These are phyloP conservation scores for Alternaria triticimaculans DNA, from an alignment of 2,329 filamentous ascomycete species.

Conservation along the genomic window DNA sequence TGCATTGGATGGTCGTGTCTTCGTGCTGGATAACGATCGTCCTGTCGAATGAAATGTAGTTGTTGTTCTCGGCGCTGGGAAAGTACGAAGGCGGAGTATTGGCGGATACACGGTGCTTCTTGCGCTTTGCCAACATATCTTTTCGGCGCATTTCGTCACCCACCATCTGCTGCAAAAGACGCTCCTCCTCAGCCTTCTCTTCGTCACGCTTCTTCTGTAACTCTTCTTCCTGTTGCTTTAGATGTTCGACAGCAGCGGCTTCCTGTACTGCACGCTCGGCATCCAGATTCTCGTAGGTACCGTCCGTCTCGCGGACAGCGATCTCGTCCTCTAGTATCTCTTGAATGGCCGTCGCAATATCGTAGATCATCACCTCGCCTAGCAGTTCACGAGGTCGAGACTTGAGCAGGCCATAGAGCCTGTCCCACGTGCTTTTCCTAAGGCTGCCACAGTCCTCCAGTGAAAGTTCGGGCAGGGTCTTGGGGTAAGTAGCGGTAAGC, in stretches of 20 bases:
- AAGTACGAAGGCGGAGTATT: conserved; percentile 43
- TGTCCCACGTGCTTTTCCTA: conserved; percentile 73
- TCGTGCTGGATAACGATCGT: conserved; percentile 68
- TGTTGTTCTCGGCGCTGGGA: conserved; percentile 46
- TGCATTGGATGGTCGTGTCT: conserved; percentile 69
- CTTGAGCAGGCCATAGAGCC: conserved; percentile 72
- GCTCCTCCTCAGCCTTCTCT: conserved; percentile 70
- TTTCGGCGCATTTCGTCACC: conserved; percentile 74
- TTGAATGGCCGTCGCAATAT: conserved; percentile 65
- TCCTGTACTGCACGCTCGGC: conserved; percentile 87
- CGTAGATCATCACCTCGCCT: conserved; percentile 70
- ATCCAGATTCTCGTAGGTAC: conserved; percentile 82
- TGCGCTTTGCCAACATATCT: conserved; percentile 65
- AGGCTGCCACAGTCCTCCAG: conserved; percentile 70
- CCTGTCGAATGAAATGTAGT: conserved; percentile 69
- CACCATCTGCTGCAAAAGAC: conserved; percentile 72
- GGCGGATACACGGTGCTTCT: conserved; percentile 56
- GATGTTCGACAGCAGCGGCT: conserved; percentile 69
- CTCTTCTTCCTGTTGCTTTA: conserved; percentile 53
- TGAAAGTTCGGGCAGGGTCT: conserved; percentile 75
- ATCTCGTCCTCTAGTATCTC: conserved; percentile 87
- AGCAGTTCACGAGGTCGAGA: conserved; percentile 70
- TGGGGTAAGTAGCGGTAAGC: conserved; percentile 90
- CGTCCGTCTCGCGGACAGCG: conserved; percentile 74
- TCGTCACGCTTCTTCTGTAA: conserved; percentile 51